phyloP scores from a whole-genome alignment of 495 filamentous ascomycete genomes.

The Poronia punctata region DNA sequence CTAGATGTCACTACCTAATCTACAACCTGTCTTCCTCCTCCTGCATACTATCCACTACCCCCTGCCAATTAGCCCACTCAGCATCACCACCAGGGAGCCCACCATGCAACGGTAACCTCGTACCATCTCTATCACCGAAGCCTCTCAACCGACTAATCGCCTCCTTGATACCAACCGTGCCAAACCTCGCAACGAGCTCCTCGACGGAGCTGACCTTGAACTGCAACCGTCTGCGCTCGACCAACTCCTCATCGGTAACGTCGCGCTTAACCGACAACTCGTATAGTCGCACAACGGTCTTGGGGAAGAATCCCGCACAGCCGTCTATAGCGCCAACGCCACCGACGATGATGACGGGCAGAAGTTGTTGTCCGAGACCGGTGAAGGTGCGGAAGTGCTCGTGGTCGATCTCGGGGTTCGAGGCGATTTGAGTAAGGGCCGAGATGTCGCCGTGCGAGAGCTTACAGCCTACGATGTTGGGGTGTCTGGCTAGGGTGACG shows the following conservation, averaged over 20 bases:
- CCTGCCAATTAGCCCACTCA: constrained; percentile 23
- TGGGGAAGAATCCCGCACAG: constrained; percentile 55
- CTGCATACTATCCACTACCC: constrained; percentile 14
- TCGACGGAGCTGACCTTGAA: constrained; percentile 50
- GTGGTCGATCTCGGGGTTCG: constrained; percentile 42
- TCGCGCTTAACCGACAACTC: constrained; percentile 34
- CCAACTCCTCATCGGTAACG: constrained; percentile 14
- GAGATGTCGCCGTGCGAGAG: constrained; percentile 61
- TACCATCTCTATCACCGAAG: constrained; percentile 49
- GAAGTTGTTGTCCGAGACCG: constrained; percentile 59
- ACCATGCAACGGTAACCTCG: constrained; percentile 46
- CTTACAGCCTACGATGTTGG: constrained; percentile 61
- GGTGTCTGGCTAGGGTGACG: constrained; percentile 44
- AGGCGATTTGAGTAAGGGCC: constrained; percentile 52
- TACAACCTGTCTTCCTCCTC: constrained; percentile 15
- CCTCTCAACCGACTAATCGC: constrained; percentile 46
- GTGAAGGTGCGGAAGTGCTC: constrained; percentile 53
- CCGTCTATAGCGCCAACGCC: constrained; percentile 59
- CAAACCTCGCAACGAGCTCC: constrained; percentile 51
- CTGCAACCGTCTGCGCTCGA: constrained; percentile 46
- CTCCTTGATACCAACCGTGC: constrained; percentile 58
- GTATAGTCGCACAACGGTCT: constrained; percentile 50
- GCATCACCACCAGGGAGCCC: constrained; percentile 40
- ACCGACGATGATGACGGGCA: constrained; percentile 52
- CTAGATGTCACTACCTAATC: neutral